Evolutionary conservation across 2,329 filamentous ascomycete species (phyloP).

Genomic region (Aspergillus flavus): DNA sequence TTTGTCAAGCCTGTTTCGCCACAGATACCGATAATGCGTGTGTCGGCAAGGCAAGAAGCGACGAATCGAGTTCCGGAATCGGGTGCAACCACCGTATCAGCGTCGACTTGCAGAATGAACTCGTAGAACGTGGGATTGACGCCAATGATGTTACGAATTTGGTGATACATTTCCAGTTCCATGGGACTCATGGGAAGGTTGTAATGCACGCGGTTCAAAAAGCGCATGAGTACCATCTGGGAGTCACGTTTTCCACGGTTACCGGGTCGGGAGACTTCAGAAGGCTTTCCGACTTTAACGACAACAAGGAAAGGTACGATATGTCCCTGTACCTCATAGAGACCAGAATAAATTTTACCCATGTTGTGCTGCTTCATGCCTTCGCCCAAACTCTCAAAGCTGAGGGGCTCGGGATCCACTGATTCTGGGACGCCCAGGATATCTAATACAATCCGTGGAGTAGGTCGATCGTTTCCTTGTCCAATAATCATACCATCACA

Average conservation of each 20-base stretch:
- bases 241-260: slow-evolving; percentile 99
- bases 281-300: slow-evolving; percentile 89
- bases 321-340: slow-evolving; percentile 97
- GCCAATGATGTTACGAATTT: slow-evolving; percentile 97
- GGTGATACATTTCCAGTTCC: slow-evolving; percentile 97
- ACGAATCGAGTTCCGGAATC: slow-evolving; percentile 94
- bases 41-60: slow-evolving; percentile 86
- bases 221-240: slow-evolving; percentile 97
- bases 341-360: slow-evolving; percentile 96
- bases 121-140: slow-evolving; percentile 99
- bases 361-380: slow-evolving; percentile 98
- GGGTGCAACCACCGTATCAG: slow-evolving; percentile 88
- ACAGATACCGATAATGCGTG: slow-evolving; percentile 88
- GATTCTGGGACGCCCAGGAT: slow-evolving; percentile 94
- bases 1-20: slow-evolving; percentile 94
- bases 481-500: slow-evolving; percentile 99
- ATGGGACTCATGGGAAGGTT: slow-evolving; percentile 94
- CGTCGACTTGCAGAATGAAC: slow-evolving; percentile 93
- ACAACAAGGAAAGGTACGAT: slow-evolving; percentile 97
- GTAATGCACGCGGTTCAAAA: slow-evolving; percentile 98
- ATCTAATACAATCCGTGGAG: slow-evolving; percentile 92
- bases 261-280: slow-evolving; percentile 74
- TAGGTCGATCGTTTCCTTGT: slow-evolving; percentile 94
- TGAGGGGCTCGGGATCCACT: slow-evolving; percentile 91
- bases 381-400: slow-evolving; percentile 94